Evolutionary conservation across 208 protist genomes (phyloP).

Genomic region (Leishmania guyanensis): DNA sequence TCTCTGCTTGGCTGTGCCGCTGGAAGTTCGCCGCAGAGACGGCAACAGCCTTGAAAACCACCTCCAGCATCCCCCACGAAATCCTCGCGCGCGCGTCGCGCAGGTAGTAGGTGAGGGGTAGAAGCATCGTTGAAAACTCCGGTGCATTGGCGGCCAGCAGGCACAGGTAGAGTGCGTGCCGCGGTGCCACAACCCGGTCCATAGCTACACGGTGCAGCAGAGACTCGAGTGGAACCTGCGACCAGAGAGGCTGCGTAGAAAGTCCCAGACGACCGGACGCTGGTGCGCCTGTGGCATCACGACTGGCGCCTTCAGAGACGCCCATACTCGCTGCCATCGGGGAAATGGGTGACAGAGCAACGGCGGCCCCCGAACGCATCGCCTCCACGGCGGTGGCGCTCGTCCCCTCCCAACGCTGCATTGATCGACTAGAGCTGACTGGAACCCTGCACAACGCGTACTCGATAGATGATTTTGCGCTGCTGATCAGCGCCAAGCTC

Average conservation of each 20-base stretch:
- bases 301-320: background rate
- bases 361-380: background rate
- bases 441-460: background rate
- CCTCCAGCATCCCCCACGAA: constrained; percentile 28
- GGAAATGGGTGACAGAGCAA: background rate
- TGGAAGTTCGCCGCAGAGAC: constrained; percentile 32
- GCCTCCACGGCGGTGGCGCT: background rate
- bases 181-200: constrained; percentile 33
- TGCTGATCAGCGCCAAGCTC: constrained; percentile 7
- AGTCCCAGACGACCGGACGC: background rate
- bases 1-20: constrained; percentile 28
- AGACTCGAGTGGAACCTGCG: constrained; percentile 17
- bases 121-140: constrained; percentile 22
- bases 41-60: constrained; percentile 37
- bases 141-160: constrained; percentile 31
- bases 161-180: constrained; percentile 36
- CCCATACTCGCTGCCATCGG: background rate
- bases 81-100: constrained; percentile 35
- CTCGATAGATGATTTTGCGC: constrained; percentile 18
- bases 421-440: background rate
- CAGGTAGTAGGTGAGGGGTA: constrained; percentile 27
- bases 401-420: too few species aligned
- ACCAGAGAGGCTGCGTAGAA: constrained; percentile 11
- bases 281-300: background rate
- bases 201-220: constrained; percentile 35